Conservation (phyloP, 1,139 yeast genomes). For the Hemisphaericaspora lyxosophila region DNA sequence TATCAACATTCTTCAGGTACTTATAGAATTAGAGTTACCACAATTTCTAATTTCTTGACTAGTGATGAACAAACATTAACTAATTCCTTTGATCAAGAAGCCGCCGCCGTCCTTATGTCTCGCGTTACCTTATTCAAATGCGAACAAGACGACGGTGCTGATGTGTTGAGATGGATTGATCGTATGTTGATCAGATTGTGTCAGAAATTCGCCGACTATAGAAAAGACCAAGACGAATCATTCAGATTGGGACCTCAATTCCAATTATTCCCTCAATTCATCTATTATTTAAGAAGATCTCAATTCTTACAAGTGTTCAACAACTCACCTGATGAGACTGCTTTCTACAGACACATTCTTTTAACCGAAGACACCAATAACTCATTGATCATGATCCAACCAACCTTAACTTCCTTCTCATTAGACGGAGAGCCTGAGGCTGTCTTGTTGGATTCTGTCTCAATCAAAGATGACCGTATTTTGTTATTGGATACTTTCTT, state of each 20-base stretch:
- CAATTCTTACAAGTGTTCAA: conserved; percentile 96
- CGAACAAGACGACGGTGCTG: conserved; percentile 63
- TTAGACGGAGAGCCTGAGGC: conserved; percentile 84
- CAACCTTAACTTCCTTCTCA: conserved; percentile 84
- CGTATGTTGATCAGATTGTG: conserved; percentile 52
- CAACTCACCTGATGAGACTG: conserved; percentile 98
- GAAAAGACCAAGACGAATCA: conserved; percentile 48
- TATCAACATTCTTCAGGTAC: conserved; percentile 82
- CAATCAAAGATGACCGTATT: conserved; percentile 86
- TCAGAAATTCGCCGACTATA: conserved; percentile 52
- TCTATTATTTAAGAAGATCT: conserved; percentile 93
- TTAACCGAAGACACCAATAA: conserved; percentile 89
- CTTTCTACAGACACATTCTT: conserved; percentile 91
- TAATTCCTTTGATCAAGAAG: conserved; percentile 93
- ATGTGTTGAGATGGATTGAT: conserved; percentile 53
- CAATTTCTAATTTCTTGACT: conserved; percentile 67
- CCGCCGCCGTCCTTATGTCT: conserved; percentile 95
- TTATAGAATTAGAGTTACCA: conserved; percentile 87
- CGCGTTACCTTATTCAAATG: conserved; percentile 89
- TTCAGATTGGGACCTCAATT: conserved; percentile 50
- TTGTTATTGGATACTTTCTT: conserved; percentile 90
- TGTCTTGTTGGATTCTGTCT: conserved; percentile 90
- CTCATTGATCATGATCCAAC: conserved; percentile 96
- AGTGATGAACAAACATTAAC: conserved; percentile 50
- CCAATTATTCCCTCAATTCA: conserved; percentile 82